Evolutionary conservation across 2,329 filamentous ascomycete genomes (phyloP), one percentile per base, ranked within the genome.

Genomic region (Fusarium hostae): DNA sequence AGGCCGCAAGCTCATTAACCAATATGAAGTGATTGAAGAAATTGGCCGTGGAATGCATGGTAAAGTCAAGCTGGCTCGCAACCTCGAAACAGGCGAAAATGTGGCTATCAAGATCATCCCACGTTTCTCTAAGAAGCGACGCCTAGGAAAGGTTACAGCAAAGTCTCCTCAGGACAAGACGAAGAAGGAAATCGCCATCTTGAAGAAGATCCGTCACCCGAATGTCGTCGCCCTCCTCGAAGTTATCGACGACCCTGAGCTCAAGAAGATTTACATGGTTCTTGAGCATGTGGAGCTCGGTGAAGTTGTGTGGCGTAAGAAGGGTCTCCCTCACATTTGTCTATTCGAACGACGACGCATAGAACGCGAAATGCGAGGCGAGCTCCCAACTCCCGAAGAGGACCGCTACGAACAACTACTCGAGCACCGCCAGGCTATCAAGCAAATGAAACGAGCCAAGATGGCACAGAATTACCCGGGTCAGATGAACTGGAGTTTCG

Each of bases 31-130:
- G 76, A 92, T 98, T 72, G 93, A 97, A 80, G 96, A 99, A 82
- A 93, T 99, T 59, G 96, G 96, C 60, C 92, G 96, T 66, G 96
- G 96, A 55, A 94, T 97, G 77, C 96, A 99, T 80, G 96, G 96
- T 78, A 99, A 98, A 84, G 96, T 99, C 78, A 99, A 99, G 83
- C 87, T 98, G 51, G 96, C 95, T 51, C 90, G 94, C 59, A 94
- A 97, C 79, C 85, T 94, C 48, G 85, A 91, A 61, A 94, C 89
- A 3, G 88, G 88, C 68, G 91, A 93, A 58, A 91, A 92, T 78
- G 95, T 99, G 7, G 96, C 96, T 62, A 98, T 99, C 87, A 99
- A 99, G 84, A 99, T 99, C 76, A 97, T 99, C 50, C 94, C 97
- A 63, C 91, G 96, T 40, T 97, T 96, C 79, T 97, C 95, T 57